Evolutionary conservation across 441 rosid species (phyloP), one percentile per base, ranked within the genome.

Genomic region (Brassica hybrid): DNA sequence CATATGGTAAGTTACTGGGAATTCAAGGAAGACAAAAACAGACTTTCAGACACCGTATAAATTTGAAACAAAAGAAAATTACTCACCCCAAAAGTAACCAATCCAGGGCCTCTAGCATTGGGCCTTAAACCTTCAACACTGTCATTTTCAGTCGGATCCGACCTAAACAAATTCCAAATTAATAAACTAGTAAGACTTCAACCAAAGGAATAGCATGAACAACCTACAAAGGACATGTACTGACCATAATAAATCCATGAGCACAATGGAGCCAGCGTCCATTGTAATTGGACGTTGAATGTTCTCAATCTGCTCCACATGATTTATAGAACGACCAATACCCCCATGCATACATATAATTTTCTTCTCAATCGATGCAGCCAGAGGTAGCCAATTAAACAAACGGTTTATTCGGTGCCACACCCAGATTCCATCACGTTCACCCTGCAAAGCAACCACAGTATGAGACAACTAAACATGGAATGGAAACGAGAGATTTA

Each of bases 341-440:
- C 99, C 99, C 63, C 99, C 99, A 84, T 96, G 99, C 99, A 96
- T 96, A 81, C 99, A 96, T 68, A 96, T 92, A 70, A 96, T 96
- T 84, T 96, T 96, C 91, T 94, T 96, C 82, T 96, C 99, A 32
- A 96, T 96, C 32, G 92, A 81, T 77, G 99, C 99, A 17, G 98
- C 98, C 79, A 96, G 82, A 77, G 99, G 99, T 78, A 96, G 96
- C 98, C 98, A 96, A 84, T 96, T 96, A 84, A 96, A 96, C 80
- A 96, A 81, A 63, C 99, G 97, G 79, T 96, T 96, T 85, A 96
- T 92, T 80, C 97, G 91, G 85, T 94, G 97, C 99, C 99, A 96
- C 65, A 89, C 89, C 99, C 99, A 94, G 78, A 96, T 96, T 81
- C 99, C 99, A 79, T 96, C 99, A 83, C 97, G 90, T 78, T 96